Conservation (phyloP, 2,329 filamentous ascomycete genomes). For the Microascus cirrosus region DNA sequence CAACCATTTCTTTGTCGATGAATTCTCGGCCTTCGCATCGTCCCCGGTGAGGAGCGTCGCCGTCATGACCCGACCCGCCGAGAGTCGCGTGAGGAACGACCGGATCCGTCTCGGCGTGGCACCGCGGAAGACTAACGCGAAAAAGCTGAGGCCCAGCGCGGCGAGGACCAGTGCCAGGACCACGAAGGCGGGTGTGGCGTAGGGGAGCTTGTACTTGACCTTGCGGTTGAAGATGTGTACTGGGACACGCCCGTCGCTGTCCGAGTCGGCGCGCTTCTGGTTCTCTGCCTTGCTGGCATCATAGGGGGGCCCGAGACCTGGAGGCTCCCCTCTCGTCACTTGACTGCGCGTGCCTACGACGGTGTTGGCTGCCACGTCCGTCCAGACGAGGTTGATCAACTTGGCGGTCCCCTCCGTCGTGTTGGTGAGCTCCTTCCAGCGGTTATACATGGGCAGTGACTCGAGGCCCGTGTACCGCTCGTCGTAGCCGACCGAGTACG, state of each 20-base stretch:
- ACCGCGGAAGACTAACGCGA: neutral
- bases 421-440: slow-evolving; percentile 11
- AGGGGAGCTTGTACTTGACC: neutral
- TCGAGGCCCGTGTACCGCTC: too few relatives aligned
- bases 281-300: too few relatives aligned
- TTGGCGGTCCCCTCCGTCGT: slow-evolving; percentile 13
- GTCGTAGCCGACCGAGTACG: too few relatives aligned
- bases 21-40: neutral
- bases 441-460: too few relatives aligned
- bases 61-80: neutral
- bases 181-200: neutral
- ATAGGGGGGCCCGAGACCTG: too few relatives aligned
- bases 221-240: neutral
- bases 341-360: slow-evolving; percentile 10
- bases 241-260: neutral
- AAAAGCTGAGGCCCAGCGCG: neutral
- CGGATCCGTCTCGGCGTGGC: neutral
- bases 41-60: neutral
- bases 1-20: too few relatives aligned
- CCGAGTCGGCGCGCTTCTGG: neutral
- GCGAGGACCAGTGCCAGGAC: neutral
- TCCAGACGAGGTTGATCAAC: slow-evolving; percentile 32
- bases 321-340: too few relatives aligned
- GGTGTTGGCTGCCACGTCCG: slow-evolving; percentile 27
- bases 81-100: neutral